Evolutionary conservation across 352 stramenopile species (phyloP), one percentile per base, ranked within the genome.

Genomic region (Peronospora farinosa): DNA sequence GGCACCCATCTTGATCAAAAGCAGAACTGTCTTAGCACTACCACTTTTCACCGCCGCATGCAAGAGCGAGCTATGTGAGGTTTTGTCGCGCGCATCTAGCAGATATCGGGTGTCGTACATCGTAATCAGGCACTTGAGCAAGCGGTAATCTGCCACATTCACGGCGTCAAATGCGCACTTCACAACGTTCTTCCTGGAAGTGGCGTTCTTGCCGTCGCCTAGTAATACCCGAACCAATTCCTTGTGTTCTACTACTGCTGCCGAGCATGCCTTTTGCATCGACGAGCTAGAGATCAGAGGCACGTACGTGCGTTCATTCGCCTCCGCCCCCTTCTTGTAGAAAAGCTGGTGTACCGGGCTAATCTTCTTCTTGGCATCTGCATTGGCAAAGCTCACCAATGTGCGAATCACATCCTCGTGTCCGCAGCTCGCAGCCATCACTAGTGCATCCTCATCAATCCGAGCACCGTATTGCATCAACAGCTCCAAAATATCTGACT

Each of bases 401-500:
- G 61, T 48, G 0, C 56, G 54, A 12, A 84, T 51, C 11, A 85
- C 65, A 23, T 72, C 51, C 5, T 61, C 57, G 47, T 82, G 54
- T 25, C 76, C 76, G 2, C 56, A 46, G 42, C 62, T 69, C 23
- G 64, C 53, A 1, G 74, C 65, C 25, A 70, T 65, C 38, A 80
- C 57, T 16, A 90, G 60, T 11, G 73, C 65, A 10, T 85, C 74
- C 12, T 86, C 78, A 47, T 90, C 78, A 13, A 86, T 67, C 2
- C 27, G 45, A 0, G 76, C 76, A 13, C 78, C 78, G 37, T 83
- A 67, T 23, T 81, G 71, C 31, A 90, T 61, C 57, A 90, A 53
- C 12, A 88, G 27, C 45, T 82, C 68, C 7, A 85, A 39, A 13
- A 85, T 56, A 44, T 80, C 70, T 3, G 52, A 15, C 55, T 69